phyloP scores from a whole-genome alignment of 1,139 yeast genomes.

The Taiozyma sp. region DNA sequence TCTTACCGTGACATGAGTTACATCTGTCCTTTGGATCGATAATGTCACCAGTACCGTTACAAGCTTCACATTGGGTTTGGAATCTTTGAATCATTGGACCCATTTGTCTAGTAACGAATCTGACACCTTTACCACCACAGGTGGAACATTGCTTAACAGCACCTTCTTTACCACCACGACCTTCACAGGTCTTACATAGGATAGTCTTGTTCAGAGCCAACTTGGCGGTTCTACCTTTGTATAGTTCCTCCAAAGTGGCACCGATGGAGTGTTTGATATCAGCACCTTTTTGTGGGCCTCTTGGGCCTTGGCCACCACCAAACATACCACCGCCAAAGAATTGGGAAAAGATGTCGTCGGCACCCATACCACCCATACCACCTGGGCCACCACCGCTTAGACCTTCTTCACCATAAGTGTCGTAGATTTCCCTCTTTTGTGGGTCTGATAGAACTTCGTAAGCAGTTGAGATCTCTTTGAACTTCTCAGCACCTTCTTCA shows the following conservation, averaged over 20 bases:
- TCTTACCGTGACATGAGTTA: conserved; percentile 83
- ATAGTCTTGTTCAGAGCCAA: conserved; percentile 91
- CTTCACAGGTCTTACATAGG: conserved; percentile 84
- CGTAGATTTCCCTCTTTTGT: conserved; percentile 86
- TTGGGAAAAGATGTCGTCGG: conserved; percentile 88
- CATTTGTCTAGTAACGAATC: conserved; percentile 95
- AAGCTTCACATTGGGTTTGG: conserved; percentile 90
- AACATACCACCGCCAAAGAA: conserved; percentile 73
- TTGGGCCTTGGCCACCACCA: conserved; percentile 62
- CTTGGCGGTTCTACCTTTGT: conserved; percentile 93
- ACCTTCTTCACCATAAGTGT: conserved; percentile 91
- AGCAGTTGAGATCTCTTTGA: conserved; percentile 87
- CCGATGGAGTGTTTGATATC: conserved; percentile 87
- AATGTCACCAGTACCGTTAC: conserved; percentile 91
- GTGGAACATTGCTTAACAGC: conserved; percentile 81
- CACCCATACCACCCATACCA: conserved; percentile 64
- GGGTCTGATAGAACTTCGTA: conserved; percentile 85
- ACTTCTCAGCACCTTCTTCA: conserved; percentile 92
- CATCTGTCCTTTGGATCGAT: conserved; percentile 88
- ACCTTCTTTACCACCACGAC: conserved; percentile 95
- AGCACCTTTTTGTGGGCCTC: conserved; percentile 86
- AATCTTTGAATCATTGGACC: conserved; percentile 99
- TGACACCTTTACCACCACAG: conserved; percentile 91
- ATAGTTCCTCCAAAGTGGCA: conserved; percentile 88
- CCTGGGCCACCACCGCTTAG: conserved; percentile 70